Evolutionary conservation across 2,329 filamentous ascomycete species (phyloP).

Genomic region (Acarospora socialis): DNA sequence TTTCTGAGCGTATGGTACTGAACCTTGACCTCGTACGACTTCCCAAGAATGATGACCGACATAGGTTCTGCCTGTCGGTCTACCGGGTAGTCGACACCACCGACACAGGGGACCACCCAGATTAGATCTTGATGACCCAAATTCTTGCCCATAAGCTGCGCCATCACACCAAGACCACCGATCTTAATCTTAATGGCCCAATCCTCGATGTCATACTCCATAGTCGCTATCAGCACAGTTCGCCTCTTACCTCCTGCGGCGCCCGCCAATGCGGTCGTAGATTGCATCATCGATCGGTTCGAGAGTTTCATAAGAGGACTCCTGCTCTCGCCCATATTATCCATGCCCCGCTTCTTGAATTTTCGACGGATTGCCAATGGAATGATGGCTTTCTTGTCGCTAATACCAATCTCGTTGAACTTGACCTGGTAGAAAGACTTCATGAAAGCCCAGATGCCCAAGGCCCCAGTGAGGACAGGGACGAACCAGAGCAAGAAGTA

Average conservation of each 20-base stretch:
- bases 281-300: too few species aligned
- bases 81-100: constrained; percentile 48
- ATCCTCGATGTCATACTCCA: constrained; percentile 60
- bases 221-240: constrained; percentile 53
- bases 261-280: constrained; percentile 14
- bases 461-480: constrained; percentile 35
- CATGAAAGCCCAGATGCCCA: constrained; percentile 43
- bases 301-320: constrained; percentile 23
- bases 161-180: constrained; percentile 56
- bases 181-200: constrained; percentile 60
- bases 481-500: constrained; percentile 41
- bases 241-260: constrained; percentile 25
- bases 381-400: constrained; percentile 32
- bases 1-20: constrained; percentile 50
- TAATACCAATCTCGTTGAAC: constrained; percentile 44
- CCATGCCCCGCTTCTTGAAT: constrained; percentile 19
- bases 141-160: constrained; percentile 53
- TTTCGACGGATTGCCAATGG: constrained; percentile 23
- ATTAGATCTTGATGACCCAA: constrained; percentile 51
- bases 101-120: constrained; percentile 50
- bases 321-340: constrained; percentile 19
- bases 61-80: constrained; percentile 47
- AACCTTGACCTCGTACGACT: constrained; percentile 46
- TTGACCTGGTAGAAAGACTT: constrained; percentile 50
- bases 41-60: constrained; percentile 46